Percentiles rank a stretch among this genome's conserved stretches.
Evolutionary conservation across 2,329 filamentous ascomycete species (phyloP).

Genomic region (Pleomassaria siparia): DNA sequence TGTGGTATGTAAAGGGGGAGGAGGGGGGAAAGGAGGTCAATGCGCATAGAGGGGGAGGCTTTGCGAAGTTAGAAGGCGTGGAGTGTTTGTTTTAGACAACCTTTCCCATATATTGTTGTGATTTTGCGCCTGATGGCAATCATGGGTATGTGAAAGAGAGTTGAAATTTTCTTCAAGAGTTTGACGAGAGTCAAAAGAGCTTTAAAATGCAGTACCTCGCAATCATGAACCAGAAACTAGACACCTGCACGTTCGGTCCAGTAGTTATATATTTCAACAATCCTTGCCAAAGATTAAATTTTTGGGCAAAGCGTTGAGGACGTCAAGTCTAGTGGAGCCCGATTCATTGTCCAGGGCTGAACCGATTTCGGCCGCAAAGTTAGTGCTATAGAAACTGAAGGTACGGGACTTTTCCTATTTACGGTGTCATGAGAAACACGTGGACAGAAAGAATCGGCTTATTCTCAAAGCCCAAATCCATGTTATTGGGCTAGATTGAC

Average conservation of each 20-base stretch:
- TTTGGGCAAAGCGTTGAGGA: conserved; percentile 43
- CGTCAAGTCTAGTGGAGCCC: conserved; percentile 11
- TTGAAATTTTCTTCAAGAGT: too few species aligned
- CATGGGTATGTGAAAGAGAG: neutral
- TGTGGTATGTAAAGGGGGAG: conserved; percentile 14
- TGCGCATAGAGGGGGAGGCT: conserved; percentile 10
- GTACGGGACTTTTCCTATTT: conserved; percentile 22
- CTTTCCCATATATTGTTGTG: too few species aligned
- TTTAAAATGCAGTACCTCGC: conserved; percentile 49
- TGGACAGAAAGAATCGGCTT: conserved; percentile 6
- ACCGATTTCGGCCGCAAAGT: conserved; percentile 5
- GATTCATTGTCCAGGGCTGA: conserved; percentile 2
- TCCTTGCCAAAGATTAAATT: conserved; percentile 49
- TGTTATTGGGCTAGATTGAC: conserved; percentile 40
- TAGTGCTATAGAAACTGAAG: conserved; percentile 4
- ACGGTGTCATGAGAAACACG: conserved; percentile 10
- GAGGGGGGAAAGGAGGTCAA: conserved; percentile 8
- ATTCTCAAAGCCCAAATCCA: conserved; percentile 12
- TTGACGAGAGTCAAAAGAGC: too few species aligned
- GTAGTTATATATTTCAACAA: conserved; percentile 84
- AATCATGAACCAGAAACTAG: conserved; percentile 39
- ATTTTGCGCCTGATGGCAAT: neutral
- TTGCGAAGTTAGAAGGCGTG: conserved; percentile 6
- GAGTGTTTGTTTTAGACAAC: conserved; percentile 10
- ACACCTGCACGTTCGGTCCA: conserved; percentile 75